Evolutionary conservation across 1,284 basidiomycete species (phyloP), one percentile per base, ranked within the genome.

Genomic region (Moesziomyces sp.): DNA sequence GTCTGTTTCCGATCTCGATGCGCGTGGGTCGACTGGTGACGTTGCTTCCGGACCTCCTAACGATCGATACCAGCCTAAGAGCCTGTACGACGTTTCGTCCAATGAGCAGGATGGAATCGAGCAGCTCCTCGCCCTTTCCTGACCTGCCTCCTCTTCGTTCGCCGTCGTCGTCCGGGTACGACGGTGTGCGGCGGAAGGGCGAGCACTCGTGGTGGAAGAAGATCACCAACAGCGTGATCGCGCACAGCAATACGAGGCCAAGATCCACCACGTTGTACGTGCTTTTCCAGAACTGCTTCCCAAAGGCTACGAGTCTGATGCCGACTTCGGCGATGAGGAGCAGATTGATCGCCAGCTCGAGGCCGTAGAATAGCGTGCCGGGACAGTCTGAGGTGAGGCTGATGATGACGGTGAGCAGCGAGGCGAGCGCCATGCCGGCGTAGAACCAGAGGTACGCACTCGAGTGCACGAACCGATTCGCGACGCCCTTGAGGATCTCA

Each of bases 271-370:
- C 57, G 60, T 84, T 84, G 68, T 80, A 82, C 11, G 79, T 76
- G 33, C 76, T 79, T 43, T 81, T 80, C 82, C 82, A 84, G 58
- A 84, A 84, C 54, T 83, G 79, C 52, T 74, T 80, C 16, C 82
- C 82, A 24, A 82, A 84, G 0, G 82, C 82, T 3, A 80, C 58
- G 11, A 81, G 63, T 2, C 82, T 47, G 18, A 82, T 75, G 2
- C 75, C 71, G 19, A 84, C 82, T 57, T 84, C 82, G 6, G 73
- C 76, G 14, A 84, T 81, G 35, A 84, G 66, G 1, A 77, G 70
- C 21, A 81, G 49, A 48, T 84, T 84, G 61, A 84, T 79, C 10
- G 71, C 58, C 0, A 83, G 58, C 46, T 84, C 82, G 16, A 84
- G 71, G 13, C 55, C 52, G 65, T 83, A 84, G 56, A 84, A 84